Conservation (phyloP, 2,329 filamentous ascomycete species). For the Xylaria sp. region DNA sequence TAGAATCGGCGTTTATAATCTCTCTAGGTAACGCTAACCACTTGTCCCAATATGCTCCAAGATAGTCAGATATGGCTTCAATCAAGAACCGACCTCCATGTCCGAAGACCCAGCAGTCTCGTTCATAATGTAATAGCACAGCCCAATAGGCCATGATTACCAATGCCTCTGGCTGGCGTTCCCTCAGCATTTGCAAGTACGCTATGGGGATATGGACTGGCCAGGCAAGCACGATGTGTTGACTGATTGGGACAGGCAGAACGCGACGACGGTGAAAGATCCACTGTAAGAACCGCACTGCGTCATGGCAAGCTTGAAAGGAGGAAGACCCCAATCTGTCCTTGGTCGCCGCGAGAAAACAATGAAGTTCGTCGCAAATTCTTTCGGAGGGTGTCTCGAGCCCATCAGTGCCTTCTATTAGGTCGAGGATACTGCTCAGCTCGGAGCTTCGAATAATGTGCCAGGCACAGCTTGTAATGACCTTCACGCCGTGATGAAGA, state of each 20-base stretch:
- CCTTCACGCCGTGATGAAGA: conserved; percentile 11
- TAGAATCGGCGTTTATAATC: conserved; percentile 5
- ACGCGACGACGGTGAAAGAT: background rate
- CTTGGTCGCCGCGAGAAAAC: background rate
- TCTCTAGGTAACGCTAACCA: conserved; percentile 15
- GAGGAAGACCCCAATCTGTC: conserved; percentile 4
- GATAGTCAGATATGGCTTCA: conserved; percentile 16
- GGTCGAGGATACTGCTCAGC: conserved; percentile 7
- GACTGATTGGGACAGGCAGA: background rate
- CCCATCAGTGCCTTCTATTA: conserved; percentile 12
- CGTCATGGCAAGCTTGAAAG: conserved; percentile 11
- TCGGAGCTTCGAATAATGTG: conserved; percentile 14
- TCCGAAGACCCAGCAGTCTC: conserved; percentile 26
- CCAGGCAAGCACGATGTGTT: conserved; percentile 19
- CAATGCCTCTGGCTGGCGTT: conserved; percentile 20
- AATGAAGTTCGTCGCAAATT: conserved; percentile 8
- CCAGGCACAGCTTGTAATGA: conserved; percentile 3
- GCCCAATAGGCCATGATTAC: conserved; percentile 26
- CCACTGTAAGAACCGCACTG: conserved; percentile 12
- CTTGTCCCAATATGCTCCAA: conserved; percentile 15
- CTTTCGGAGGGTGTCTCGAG: conserved; percentile 1
- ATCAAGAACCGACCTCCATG: conserved; percentile 21
- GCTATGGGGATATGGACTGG: conserved; percentile 13
- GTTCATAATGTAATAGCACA: conserved; percentile 15
- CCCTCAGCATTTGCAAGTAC: conserved; percentile 20